Evolutionary conservation across 495 filamentous ascomycete genomes (phyloP).

Genomic region (Neurospora sp.): DNA sequence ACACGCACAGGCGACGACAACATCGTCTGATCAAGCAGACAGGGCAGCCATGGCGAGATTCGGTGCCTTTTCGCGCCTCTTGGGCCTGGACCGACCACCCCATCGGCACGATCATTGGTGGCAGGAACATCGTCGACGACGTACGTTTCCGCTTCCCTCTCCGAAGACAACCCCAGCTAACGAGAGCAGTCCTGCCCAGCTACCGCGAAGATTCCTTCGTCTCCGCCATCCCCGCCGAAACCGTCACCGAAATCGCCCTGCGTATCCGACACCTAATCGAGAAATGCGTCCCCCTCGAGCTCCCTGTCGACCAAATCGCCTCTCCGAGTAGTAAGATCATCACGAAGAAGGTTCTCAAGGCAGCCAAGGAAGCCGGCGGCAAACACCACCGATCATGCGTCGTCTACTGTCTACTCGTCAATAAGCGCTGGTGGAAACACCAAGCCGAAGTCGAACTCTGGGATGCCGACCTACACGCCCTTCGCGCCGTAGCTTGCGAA

Average conservation of each 20-base stretch:
- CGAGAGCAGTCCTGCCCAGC: constrained; percentile 49
- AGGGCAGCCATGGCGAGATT: constrained; percentile 16
- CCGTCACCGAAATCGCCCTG: constrained; percentile 80
- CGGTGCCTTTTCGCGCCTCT: constrained; percentile 19
- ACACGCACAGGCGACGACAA: neutral
- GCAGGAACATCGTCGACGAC: constrained; percentile 27
- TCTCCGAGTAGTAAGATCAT: constrained; percentile 75
- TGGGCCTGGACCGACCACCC: constrained; percentile 35
- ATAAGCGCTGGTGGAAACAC: constrained; percentile 81
- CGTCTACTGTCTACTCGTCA: constrained; percentile 74
- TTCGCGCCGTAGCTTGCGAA: constrained; percentile 79
- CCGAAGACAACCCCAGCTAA: constrained; percentile 10
- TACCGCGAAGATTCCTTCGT: constrained; percentile 40
- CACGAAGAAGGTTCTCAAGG: constrained; percentile 63
- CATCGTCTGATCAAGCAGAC: neutral
- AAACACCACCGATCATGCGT: constrained; percentile 67
- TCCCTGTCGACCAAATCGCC: constrained; percentile 62
- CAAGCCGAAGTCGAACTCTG: constrained; percentile 77
- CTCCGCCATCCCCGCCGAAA: constrained; percentile 53
- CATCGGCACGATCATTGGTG: constrained; percentile 25
- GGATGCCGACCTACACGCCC: constrained; percentile 75
- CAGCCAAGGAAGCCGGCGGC: constrained; percentile 72
- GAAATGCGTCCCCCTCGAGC: constrained; percentile 75
- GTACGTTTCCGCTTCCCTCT: constrained; percentile 24
- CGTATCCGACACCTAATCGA: constrained; percentile 88